phyloP scores from a whole-genome alignment of 1,139 yeast genomes.

The Hanseniaspora gamundiae region DNA sequence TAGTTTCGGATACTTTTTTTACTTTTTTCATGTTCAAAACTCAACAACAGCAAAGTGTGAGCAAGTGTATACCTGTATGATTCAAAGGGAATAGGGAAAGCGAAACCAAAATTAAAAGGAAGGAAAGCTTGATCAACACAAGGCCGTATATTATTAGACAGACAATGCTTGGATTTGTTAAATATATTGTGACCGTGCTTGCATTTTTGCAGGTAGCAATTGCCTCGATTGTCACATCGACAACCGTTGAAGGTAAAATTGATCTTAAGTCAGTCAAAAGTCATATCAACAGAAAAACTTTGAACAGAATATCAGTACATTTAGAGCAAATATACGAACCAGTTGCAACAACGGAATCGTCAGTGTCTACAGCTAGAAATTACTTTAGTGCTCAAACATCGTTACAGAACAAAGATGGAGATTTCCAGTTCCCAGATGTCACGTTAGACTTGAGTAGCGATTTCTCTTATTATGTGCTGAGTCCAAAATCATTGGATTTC shows the following conservation, averaged over 20 bases:
- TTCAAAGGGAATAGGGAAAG: too few relatives aligned
- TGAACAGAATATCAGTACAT: constrained; percentile 15
- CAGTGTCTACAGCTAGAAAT: constrained; percentile 2
- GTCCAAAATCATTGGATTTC: constrained; percentile 20
- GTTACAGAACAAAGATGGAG: constrained; percentile 14
- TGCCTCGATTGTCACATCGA: neutral
- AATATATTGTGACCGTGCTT: neutral
- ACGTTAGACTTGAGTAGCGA: constrained; percentile 19
- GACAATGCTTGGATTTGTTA: neutral
- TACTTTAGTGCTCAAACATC: neutral
- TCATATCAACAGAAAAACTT: constrained; percentile 14
- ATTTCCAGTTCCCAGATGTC: constrained; percentile 18
- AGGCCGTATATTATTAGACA: too few relatives aligned
- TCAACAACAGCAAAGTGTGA: too few relatives aligned
- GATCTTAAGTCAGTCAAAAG: constrained; percentile 13
- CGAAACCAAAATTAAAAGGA: too few relatives aligned
- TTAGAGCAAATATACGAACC: constrained; percentile 17
- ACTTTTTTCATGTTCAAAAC: too few relatives aligned
- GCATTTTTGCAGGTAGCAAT: neutral
- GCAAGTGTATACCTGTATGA: too few relatives aligned
- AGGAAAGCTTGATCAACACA: too few relatives aligned
- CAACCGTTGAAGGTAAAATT: constrained; percentile 11
- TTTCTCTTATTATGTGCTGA: constrained; percentile 19
- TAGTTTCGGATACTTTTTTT: too few relatives aligned
- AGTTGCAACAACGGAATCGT: constrained; percentile 10